phyloP scores from a whole-genome alignment of 2,329 filamentous ascomycete genomes.

The Thyridium curvatum region DNA sequence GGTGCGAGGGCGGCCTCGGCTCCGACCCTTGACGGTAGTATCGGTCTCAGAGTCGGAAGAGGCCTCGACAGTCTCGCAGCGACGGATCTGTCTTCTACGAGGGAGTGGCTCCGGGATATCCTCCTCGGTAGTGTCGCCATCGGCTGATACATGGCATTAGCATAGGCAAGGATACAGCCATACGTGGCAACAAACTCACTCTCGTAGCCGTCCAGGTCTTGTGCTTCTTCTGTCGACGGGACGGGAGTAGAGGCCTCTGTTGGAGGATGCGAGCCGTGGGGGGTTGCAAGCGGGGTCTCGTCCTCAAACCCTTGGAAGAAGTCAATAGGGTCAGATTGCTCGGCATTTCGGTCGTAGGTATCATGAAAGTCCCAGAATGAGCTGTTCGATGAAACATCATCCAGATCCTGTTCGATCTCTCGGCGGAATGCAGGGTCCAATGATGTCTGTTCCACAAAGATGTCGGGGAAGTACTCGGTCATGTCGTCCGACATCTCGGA shows the following conservation, averaged over 20 bases:
- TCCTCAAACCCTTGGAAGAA: conserved; percentile 28
- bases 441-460: conserved; percentile 70
- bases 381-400: conserved; percentile 49
- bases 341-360: conserved; percentile 27
- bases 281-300: conserved; percentile 35
- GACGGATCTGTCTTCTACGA: conserved; percentile 39
- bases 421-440: conserved; percentile 67
- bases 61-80: conserved; percentile 23
- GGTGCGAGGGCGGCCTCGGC: conserved; percentile 46
- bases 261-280: conserved; percentile 24
- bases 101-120: conserved; percentile 45
- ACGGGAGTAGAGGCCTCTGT: conserved; percentile 24
- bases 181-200: conserved; percentile 38
- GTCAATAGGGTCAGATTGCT: conserved; percentile 19
- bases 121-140: conserved; percentile 58
- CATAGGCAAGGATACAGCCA: conserved; percentile 12
- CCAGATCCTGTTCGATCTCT: conserved; percentile 63
- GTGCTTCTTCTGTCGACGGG: conserved; percentile 25
- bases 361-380: conserved; percentile 60
- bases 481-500: conserved; percentile 53
- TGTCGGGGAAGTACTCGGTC: conserved; percentile 66
- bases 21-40: conserved; percentile 31
- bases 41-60: conserved; percentile 45
- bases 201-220: conserved; percentile 51
- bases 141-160: conserved; percentile 40